phyloP scores from a whole-genome alignment of 2,329 filamentous ascomycete genomes.

The Stylonectria norvegica region DNA sequence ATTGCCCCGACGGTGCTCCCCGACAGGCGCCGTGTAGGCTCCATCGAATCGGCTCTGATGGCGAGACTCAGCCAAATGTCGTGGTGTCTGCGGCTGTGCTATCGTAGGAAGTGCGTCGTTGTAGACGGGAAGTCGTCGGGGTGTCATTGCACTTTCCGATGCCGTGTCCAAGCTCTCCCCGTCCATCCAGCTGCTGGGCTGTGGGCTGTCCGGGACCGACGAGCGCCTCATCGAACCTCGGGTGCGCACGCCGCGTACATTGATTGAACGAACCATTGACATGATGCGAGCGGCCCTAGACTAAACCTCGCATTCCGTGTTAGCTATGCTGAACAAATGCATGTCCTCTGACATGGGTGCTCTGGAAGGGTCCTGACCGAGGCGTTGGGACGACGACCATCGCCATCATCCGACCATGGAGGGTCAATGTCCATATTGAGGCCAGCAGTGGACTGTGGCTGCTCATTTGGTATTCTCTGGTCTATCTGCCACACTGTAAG shows the following conservation, averaged over 20 bases:
- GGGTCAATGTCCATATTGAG: too few species aligned
- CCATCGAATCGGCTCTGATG: constrained; percentile 23
- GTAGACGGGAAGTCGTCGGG: constrained; percentile 18
- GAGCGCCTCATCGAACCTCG: neutral
- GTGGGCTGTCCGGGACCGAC: neutral
- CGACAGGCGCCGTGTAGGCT: constrained; percentile 18
- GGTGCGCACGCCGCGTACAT: neutral
- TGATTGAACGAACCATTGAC: neutral
- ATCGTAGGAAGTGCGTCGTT: constrained; percentile 15
- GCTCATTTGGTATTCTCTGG: too few species aligned
- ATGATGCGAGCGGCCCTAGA: neutral
- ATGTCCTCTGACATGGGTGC: too few species aligned
- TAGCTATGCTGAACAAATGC: too few species aligned
- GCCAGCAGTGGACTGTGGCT: too few species aligned
- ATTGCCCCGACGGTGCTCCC: constrained; percentile 8
- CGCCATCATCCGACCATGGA: too few species aligned
- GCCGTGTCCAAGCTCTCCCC: constrained; percentile 1
- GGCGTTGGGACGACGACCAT: too few species aligned
- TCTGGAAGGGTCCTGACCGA: too few species aligned
- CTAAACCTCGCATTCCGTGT: too few species aligned
- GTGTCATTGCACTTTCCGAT: constrained; percentile 1
- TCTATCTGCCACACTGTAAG: too few species aligned
- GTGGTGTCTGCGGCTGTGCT: constrained; percentile 22
- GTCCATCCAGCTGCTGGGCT: neutral
- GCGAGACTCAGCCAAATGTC: constrained; percentile 22